Conservation (phyloP, 306 rosid genomes). For the Cucurbita moschata region DNA sequence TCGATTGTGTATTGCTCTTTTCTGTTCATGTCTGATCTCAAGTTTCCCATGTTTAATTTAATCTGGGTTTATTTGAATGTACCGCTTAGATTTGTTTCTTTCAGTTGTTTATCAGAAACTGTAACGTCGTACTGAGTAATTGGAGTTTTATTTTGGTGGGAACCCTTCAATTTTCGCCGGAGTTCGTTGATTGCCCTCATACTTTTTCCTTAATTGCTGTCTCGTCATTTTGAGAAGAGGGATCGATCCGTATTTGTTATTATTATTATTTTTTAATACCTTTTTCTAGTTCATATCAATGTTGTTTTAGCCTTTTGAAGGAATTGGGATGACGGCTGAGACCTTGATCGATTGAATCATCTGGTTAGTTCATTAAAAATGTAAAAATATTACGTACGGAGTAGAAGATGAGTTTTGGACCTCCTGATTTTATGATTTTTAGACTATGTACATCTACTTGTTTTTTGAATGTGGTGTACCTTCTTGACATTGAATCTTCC, state of each 20-base stretch:
- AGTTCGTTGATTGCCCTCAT: background rate
- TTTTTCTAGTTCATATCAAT: background rate
- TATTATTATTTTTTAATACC: too few relatives aligned
- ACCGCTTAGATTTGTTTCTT: background rate
- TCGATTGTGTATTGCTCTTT: background rate
- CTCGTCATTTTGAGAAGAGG: background rate
- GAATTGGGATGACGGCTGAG: too few relatives aligned
- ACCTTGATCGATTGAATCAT: too few relatives aligned
- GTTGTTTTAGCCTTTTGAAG: background rate
- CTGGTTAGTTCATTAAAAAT: too few relatives aligned
- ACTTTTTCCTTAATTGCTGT: background rate
- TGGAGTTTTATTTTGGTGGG: background rate
- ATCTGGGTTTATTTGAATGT: background rate
- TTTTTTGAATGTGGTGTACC: too few relatives aligned
- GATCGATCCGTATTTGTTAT: background rate
- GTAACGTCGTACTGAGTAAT: background rate
- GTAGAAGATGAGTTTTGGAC: too few relatives aligned
- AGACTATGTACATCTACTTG: too few relatives aligned
- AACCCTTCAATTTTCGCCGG: background rate
- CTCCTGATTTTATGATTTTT: too few relatives aligned
- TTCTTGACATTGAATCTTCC: too few relatives aligned
- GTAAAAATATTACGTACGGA: too few relatives aligned
- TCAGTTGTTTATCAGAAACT: background rate
- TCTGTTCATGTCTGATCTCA: background rate
- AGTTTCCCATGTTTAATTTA: background rate